These are phyloP conservation scores for Aspergillus melleus DNA, from an alignment of 2,329 filamentous ascomycete species.

Conservation along the genomic window DNA sequence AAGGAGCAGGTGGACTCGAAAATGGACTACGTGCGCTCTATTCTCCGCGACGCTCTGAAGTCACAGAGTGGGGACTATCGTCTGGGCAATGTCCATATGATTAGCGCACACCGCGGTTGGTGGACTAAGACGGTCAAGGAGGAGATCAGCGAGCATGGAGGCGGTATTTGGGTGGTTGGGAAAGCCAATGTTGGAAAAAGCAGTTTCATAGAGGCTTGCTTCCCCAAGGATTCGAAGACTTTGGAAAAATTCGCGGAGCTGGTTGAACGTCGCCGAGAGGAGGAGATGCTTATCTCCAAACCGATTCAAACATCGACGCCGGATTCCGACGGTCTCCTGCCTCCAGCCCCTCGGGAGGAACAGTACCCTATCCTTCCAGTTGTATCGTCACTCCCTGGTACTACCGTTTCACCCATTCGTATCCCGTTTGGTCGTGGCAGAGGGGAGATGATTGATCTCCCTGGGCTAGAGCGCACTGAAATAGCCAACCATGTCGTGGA, in stretches of 20 bases:
- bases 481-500: slow-evolving; percentile 71
- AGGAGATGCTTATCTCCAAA: slow-evolving; percentile 14
- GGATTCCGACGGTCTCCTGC: slow-evolving; percentile 60
- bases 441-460: slow-evolving; percentile 91
- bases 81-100: slow-evolving; percentile 82
- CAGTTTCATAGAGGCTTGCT: slow-evolving; percentile 81
- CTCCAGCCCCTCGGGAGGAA: slow-evolving; percentile 70
- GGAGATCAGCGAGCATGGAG: slow-evolving; percentile 78
- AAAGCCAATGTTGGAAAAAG: slow-evolving; percentile 98
- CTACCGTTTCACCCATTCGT: slow-evolving; percentile 91
- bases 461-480: slow-evolving; percentile 74
- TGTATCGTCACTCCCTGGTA: slow-evolving; percentile 84
- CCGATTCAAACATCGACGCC: slow-evolving; percentile 18
- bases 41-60: slow-evolving; percentile 75
- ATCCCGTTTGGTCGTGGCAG: slow-evolving; percentile 82
- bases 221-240: slow-evolving; percentile 68
- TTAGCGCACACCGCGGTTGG: slow-evolving; percentile 84
- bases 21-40: slow-evolving; percentile 79
- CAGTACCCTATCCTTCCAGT: slow-evolving; percentile 82
- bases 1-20: slow-evolving; percentile 81
- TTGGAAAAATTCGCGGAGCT: slow-evolving; percentile 38
- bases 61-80: slow-evolving; percentile 67
- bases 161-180: slow-evolving; percentile 94
- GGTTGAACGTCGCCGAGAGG: slow-evolving; percentile 29
- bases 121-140: slow-evolving; percentile 87